Base-by-base conservation (phyloP, 108 stramenopile genomes). In the Pseudonitzschia multistriata region DNA sequence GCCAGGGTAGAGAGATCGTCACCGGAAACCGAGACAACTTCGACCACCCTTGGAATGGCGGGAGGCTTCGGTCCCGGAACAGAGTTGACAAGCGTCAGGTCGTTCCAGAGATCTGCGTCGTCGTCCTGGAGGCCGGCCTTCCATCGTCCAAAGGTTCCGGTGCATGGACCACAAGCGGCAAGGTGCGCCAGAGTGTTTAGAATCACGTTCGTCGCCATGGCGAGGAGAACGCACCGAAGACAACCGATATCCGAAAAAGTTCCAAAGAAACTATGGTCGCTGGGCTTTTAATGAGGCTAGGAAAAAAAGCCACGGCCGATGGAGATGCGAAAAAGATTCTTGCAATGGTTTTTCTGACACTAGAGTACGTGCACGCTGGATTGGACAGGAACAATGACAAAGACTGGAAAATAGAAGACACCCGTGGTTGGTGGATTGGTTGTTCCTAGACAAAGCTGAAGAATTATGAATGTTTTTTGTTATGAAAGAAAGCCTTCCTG, bases 1-100 rank as follows among this genome's bases (percentile, higher is more conserved):
- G 60, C 42, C 17, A 74, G 39, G 2, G 66, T 59, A 3, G 73
- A 74, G 7, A 74, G 65, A 33, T 74, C 73, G 6, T 72, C 72
- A 21, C 45, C 45, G 22, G 34, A 29, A 63, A 17, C 34, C 19
- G 39, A 64, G 22, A 64, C 36, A 6, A 74, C 30, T 14, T 36
- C 24, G 24, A 74, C 73, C 27, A 74, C 55, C 34, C 60, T 67
- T 22, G 73, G 73, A 67, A 74, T 59, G 45, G n/a, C 28, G 5
- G 65, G 66, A 17, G 40, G 28, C 37, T 54, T 50, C n/a, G 27
- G 17, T 7, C 34, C 36, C 5, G 73, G 73, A 49, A 67, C 29
- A 3, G 50, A 13, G 40, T 60, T 49, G 21, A 35, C 22, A 31
- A 74, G 53, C 17, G 66, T 37, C 39, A 67, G 54, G 36, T 74